A percentile compares a stretch with the other conserved stretches of the same genome.
Conservation (phyloP, 2,329 filamentous ascomycete genomes). For the Xylaria sp. region DNA sequence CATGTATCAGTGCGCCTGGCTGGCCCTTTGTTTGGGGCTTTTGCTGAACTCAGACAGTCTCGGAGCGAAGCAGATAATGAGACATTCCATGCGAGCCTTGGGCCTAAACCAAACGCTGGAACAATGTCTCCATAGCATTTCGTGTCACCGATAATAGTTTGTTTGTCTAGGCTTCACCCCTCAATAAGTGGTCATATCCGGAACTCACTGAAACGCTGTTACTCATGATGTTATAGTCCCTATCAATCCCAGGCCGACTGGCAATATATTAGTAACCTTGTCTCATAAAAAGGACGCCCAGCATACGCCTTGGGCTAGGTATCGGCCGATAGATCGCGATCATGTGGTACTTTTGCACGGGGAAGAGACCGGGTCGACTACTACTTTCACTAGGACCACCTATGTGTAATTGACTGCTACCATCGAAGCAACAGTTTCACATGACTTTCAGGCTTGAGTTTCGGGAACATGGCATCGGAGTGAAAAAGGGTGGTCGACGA, state of each 20-base stretch:
- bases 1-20: constrained; percentile 9
- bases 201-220: constrained; percentile 13
- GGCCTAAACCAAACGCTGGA: background rate
- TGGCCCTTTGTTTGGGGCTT: constrained; percentile 5
- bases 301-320: background rate
- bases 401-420: background rate
- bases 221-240: background rate
- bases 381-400: background rate
- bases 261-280: constrained; percentile 8
- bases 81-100: background rate
- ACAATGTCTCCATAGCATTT: background rate
- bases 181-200: background rate
- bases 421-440: background rate
- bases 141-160: constrained; percentile 1
- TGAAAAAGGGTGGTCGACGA: constrained; percentile 8
- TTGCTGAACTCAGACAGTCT: background rate
- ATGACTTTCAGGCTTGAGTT: background rate
- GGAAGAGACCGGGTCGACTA: background rate
- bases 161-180: no score
- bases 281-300: constrained; percentile 5
- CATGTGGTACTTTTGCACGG: constrained; percentile 24
- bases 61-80: constrained; percentile 7
- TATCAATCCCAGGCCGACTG: background rate
- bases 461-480: constrained; percentile 8
- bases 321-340: constrained; percentile 19